phyloP scores from a whole-genome alignment of 371 early-diverging fungal species.

The Cokeromyces recurvatus region DNA sequence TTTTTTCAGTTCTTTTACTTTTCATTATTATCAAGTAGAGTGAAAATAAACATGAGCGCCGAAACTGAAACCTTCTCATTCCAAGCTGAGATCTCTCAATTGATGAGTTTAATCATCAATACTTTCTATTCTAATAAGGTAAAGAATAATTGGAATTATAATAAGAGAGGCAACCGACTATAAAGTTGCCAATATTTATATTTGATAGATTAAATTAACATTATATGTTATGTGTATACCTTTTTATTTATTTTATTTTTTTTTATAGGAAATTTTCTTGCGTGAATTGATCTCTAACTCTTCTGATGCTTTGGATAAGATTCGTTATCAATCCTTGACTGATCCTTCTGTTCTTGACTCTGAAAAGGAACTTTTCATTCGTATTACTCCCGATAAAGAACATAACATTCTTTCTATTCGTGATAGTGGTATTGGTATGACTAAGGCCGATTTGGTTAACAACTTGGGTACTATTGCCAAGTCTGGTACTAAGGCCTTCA shows the following conservation, averaged over 20 bases:
- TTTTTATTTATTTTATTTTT: neutral
- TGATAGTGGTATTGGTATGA: slow-evolving; percentile 92
- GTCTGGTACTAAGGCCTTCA: slow-evolving; percentile 58
- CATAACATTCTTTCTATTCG: slow-evolving; percentile 62
- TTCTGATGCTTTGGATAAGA: slow-evolving; percentile 85
- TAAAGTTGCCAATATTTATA: slow-evolving; percentile 3
- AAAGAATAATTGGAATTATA: slow-evolving; percentile 5
- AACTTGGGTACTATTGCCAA: slow-evolving; percentile 89
- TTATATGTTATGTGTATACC: neutral
- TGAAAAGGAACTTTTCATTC: slow-evolving; percentile 59
- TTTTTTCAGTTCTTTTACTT: slow-evolving; percentile 5
- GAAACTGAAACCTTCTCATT: slow-evolving; percentile 75
- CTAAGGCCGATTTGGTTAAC: slow-evolving; percentile 73
- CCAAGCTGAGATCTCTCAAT: slow-evolving; percentile 92
- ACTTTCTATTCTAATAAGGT: slow-evolving; percentile 53
- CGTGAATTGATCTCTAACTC: slow-evolving; percentile 88
- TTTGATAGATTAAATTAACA: too few species aligned
- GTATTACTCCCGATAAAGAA: slow-evolving; percentile 58
- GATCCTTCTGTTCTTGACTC: slow-evolving; percentile 50
- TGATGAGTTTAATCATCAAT: slow-evolving; percentile 88
- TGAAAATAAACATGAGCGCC: slow-evolving; percentile 15
- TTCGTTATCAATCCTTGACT: slow-evolving; percentile 60
- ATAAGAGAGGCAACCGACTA: neutral
- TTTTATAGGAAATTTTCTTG: slow-evolving; percentile 69
- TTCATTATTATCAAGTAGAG: slow-evolving; percentile 4